Conservation (phyloP, 2,329 filamentous ascomycete genomes). For the Aureobasidium sp. region DNA sequence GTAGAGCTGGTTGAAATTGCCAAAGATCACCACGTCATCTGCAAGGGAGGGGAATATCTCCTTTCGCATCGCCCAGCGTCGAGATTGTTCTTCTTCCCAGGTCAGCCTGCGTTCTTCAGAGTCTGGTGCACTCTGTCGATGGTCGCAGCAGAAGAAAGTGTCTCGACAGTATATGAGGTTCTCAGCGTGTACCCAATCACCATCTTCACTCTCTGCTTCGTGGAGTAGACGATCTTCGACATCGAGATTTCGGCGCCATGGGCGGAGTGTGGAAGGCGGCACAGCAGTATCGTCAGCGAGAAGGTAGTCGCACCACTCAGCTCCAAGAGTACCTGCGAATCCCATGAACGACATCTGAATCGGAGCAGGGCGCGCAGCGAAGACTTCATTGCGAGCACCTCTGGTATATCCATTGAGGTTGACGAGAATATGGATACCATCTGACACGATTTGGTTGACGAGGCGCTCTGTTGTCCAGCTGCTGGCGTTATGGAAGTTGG, state of each 20-base stretch:
- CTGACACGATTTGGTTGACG: conserved; percentile 74
- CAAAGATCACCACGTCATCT: conserved; percentile 82
- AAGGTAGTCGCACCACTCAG: conserved; percentile 98
- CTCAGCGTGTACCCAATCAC: conserved; percentile 89
- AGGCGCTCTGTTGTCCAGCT: conserved; percentile 77
- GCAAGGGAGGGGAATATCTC: conserved; percentile 76
- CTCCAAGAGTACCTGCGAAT: conserved; percentile 89
- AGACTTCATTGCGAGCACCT: conserved; percentile 94
- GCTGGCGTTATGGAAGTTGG: conserved; percentile 82
- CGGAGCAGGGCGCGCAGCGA: conserved; percentile 85
- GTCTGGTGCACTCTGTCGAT: conserved; percentile 79
- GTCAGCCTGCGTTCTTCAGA: conserved; percentile 55
- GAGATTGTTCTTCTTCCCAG: conserved; percentile 75
- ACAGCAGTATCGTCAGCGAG: conserved; percentile 84
- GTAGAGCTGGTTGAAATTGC: conserved; percentile 98
- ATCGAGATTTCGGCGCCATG: conserved; percentile 66
- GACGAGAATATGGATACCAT: conserved; percentile 87
- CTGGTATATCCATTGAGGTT: conserved; percentile 98
- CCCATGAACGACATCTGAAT: conserved; percentile 99
- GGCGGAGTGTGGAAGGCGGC: conserved; percentile 70
- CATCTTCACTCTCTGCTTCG: conserved; percentile 48
- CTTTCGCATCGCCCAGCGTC: conserved; percentile 87
- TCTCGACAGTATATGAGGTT: conserved; percentile 92
- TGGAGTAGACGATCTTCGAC: conserved; percentile 59
- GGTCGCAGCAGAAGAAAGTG: conserved; percentile 98